Evolutionary conservation across 768 basidiomycete genomes (phyloP), one percentile per base, ranked within the genome.

Genomic region (Rhizopogon vinicolor): DNA sequence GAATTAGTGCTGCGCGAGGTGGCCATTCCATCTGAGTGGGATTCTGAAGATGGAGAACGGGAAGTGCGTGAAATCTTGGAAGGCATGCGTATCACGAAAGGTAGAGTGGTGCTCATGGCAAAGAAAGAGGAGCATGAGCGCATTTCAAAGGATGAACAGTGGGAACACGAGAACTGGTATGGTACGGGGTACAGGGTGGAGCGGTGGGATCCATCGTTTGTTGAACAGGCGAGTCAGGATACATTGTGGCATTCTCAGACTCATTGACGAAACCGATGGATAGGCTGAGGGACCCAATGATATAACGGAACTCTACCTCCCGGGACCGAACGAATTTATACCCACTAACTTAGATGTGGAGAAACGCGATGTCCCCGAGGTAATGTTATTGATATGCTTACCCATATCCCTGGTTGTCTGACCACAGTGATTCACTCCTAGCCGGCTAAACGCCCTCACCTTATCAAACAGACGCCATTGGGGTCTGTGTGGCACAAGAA

Each of bases 401-500:
- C 4, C 37, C 12, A 35, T 43, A 29, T 10, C 14, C 28, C 37
- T 39, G 33, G 40, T 28, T 37, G 25, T 52, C 33, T 44, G 28
- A 14, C 35, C 51, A 48, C n/a, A 57, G 22, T 22, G 54, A 46
- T 42, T 10, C 37, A 46, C 56, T 31, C 49, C 56, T 64, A 96
- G 92, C 89, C 90, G 28, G 71, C 79, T 56, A 83, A 80, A 56
- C 80, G 89, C 12, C 95, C 96, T 3, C 75, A 80, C 56, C 79
- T 94, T 56, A 81, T 98, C 53, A 75, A 82, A 33, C 81, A 94
- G 68, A 89, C 85, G 0, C 73, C 81, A 0, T 62, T 87, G 28
- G 88, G 87, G 4, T 79, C 85, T 12, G 73, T 98, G 3, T 99
- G 96, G 95, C 84, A 94, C 73, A 99, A 99, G 77, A 94, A 94